These are phyloP conservation scores for Cinnamomum chago DNA, from an alignment of 164 flowering plant species.

Conservation along the genomic window DNA sequence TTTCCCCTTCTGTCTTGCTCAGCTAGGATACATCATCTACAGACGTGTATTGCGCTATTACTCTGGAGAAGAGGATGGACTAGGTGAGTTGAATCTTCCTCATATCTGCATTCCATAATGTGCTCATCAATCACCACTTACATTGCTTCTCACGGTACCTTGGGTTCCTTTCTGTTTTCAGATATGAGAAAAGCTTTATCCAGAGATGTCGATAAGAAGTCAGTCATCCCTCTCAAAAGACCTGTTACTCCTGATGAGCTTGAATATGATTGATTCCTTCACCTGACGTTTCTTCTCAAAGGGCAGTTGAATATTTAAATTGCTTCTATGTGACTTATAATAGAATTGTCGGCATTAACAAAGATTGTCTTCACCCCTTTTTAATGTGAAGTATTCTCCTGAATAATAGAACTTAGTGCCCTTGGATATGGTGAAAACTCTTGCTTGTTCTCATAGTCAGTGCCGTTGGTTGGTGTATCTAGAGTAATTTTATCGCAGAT, in stretches of 20 bases:
- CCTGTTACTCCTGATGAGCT: constrained; percentile 93
- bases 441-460: no score
- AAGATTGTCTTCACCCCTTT: background rate
- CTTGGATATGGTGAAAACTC: no score
- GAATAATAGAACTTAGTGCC: no score
- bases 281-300: background rate
- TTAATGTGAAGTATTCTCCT: no score
- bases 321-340: background rate
- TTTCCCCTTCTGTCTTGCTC: constrained; percentile 6
- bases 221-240: constrained; percentile 55
- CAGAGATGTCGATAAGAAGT: constrained; percentile 82
- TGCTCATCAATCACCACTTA: background rate
- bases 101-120: background rate
- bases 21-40: constrained; percentile 89
- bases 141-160: background rate
- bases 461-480: no score
- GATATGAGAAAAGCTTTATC: constrained; percentile 99
- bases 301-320: background rate
- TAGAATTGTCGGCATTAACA: background rate
- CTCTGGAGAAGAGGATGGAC: constrained; percentile 97
- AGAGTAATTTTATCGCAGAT: no score
- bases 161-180: constrained; percentile 27
- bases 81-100: constrained; percentile 45
- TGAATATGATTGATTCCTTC: constrained; percentile 63
- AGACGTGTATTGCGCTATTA: constrained; percentile 85